These are phyloP conservation scores for Chlorella vulgaris DNA, from an alignment of 139 green algal species.

Conservation along the genomic window DNA sequence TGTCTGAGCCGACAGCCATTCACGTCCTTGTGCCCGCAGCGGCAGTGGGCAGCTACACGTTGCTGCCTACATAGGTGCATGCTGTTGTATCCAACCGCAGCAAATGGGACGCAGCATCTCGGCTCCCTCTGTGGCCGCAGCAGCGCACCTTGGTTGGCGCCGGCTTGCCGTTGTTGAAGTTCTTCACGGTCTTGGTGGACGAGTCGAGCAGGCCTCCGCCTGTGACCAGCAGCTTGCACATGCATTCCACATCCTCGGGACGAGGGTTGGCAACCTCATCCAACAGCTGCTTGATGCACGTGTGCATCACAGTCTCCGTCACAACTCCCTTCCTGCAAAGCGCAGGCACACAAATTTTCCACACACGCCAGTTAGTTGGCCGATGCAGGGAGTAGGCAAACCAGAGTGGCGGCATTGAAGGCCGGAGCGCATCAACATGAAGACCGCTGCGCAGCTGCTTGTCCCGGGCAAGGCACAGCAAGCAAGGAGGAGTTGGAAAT, in stretches of 20 bases:
- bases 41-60: too few species aligned
- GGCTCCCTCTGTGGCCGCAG: too few species aligned
- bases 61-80: too few species aligned
- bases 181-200: conserved; percentile 39
- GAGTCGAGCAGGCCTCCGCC: conserved; percentile 73
- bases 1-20: too few species aligned
- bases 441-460: too few species aligned
- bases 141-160: conserved; percentile 12
- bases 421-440: not conserved
- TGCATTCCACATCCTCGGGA: conserved; percentile 94
- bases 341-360: too few species aligned
- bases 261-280: conserved; percentile 59
- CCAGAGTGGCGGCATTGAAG: not conserved
- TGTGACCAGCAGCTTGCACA: conserved; percentile 95
- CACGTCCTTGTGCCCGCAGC: too few species aligned
- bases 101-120: too few species aligned
- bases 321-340: conserved; percentile 76
- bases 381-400: too few species aligned
- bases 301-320: conserved; percentile 98
- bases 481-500: not conserved
- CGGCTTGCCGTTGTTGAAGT: conserved; percentile 12
- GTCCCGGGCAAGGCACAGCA: not conserved
- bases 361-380: too few species aligned
- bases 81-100: too few species aligned
- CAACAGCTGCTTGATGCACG: conserved; percentile 78